Evolutionary conservation across 345 rosid species (phyloP).

Genomic region (Orychophragmus violaceus): DNA sequence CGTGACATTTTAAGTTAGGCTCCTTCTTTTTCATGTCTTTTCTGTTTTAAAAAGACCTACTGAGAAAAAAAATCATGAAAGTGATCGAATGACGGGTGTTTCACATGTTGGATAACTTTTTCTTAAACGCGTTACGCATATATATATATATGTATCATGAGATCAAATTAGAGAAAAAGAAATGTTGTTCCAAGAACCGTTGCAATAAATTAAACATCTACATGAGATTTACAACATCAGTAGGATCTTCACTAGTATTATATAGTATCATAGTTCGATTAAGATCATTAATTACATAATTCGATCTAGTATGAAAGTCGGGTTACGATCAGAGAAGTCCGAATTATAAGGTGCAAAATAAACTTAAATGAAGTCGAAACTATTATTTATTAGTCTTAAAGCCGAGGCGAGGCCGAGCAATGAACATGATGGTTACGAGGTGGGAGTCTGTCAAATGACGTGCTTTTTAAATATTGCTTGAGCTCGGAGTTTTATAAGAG

Average conservation of each 20-base stretch:
- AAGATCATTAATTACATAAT: too few relatives aligned
- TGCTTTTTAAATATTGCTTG: too few relatives aligned
- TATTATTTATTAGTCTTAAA: too few relatives aligned
- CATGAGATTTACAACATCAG: not conserved
- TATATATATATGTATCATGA: too few relatives aligned
- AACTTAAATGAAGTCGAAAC: too few relatives aligned
- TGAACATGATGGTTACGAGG: too few relatives aligned
- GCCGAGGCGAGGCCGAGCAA: too few relatives aligned
- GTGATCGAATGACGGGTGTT: not conserved
- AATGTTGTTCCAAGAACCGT: not conserved
- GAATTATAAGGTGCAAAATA: too few relatives aligned
- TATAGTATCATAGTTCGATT: not conserved
- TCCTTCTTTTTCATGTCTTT: not conserved
- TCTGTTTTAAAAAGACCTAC: not conserved
- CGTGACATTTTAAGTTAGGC: not conserved
- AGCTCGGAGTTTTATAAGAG: too few relatives aligned
- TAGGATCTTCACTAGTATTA: not conserved
- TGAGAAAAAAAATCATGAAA: not conserved
- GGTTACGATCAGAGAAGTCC: too few relatives aligned
- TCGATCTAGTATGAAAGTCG: too few relatives aligned
- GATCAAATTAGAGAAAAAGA: not conserved
- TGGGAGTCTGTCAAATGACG: too few relatives aligned
- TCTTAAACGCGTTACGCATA: not conserved
- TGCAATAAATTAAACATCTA: not conserved
- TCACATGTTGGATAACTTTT: not conserved